Conservation (phyloP, 2,329 filamentous ascomycete genomes). For the Nannizziopsis barbatae region DNA sequence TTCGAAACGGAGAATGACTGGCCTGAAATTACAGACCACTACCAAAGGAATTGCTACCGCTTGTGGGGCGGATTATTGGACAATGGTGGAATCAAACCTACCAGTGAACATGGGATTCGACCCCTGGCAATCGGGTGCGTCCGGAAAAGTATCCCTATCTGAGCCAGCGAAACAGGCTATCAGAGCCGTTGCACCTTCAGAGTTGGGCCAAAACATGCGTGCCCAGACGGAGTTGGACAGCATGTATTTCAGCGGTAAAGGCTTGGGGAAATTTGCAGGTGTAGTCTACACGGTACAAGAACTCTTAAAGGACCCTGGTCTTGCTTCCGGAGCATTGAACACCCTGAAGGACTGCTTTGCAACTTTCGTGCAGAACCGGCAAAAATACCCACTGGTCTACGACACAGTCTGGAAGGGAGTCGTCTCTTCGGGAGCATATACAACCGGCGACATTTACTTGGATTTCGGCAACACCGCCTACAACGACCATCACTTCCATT, state of each 20-base stretch:
- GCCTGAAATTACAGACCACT: constrained; percentile 59
- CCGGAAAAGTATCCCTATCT: constrained; percentile 32
- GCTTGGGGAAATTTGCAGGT: constrained; percentile 63
- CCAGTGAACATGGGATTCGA: constrained; percentile 64
- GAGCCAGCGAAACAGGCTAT: constrained; percentile 49
- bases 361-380: constrained; percentile 55
- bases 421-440: constrained; percentile 64
- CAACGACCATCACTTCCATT: constrained; percentile 53
- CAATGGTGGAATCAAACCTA: constrained; percentile 61
- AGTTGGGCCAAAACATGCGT: constrained; percentile 66
- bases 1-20: constrained; percentile 41
- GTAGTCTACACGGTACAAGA: constrained; percentile 56
- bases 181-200: constrained; percentile 51
- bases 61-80: constrained; percentile 63
- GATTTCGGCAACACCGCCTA: constrained; percentile 88
- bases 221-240: constrained; percentile 64
- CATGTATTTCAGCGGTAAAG: constrained; percentile 90
- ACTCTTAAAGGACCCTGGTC: constrained; percentile 47
- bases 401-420: constrained; percentile 62
- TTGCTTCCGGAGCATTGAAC: constrained; percentile 48
- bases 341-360: constrained; percentile 57
- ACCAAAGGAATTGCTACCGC: constrained; percentile 74
- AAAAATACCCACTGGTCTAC: constrained; percentile 50
- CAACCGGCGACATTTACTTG: constrained; percentile 53
- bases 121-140: constrained; percentile 55